Conservation (phyloP, 2,329 filamentous ascomycete species). For the Chrysosporium keratinophilum region DNA sequence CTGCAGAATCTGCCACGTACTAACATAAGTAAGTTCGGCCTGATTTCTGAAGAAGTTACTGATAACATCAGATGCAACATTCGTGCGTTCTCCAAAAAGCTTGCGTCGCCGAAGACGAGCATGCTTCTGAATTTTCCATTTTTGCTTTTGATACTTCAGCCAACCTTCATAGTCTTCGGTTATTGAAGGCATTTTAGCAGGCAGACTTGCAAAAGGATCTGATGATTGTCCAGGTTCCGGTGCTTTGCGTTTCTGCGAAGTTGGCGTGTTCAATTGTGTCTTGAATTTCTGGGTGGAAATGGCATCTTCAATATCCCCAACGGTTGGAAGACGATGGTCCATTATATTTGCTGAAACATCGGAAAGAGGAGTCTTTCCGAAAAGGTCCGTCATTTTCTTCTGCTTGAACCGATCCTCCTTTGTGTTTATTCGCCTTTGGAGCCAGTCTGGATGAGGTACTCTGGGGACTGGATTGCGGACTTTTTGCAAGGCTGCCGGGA, state of each 20-base stretch:
- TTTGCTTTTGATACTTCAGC: slow-evolving; percentile 89
- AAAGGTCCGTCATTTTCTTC: slow-evolving; percentile 94
- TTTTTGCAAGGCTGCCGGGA: slow-evolving; percentile 91
- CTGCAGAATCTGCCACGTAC: slow-evolving; percentile 90
- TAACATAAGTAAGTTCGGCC: slow-evolving; percentile 78
- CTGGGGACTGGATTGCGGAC: slow-evolving; percentile 87
- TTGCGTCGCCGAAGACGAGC: slow-evolving; percentile 76
- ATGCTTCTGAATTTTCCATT: slow-evolving; percentile 96
- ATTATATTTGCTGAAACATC: slow-evolving; percentile 56
- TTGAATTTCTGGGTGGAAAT: slow-evolving; percentile 55
- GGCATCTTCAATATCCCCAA: slow-evolving; percentile 64
- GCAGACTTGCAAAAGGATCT: slow-evolving; percentile 74
- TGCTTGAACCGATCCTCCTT: slow-evolving; percentile 98
- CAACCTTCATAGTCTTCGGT: slow-evolving; percentile 81
- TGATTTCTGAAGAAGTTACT: slow-evolving; percentile 79
- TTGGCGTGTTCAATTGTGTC: slow-evolving; percentile 46
- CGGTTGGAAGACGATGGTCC: slow-evolving; percentile 45
- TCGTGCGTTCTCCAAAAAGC: slow-evolving; percentile 76
- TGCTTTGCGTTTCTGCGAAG: slow-evolving; percentile 60
- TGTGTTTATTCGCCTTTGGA: slow-evolving; percentile 82
- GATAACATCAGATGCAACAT: slow-evolving; percentile 49
- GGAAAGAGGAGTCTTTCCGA: slow-evolving; percentile 55
- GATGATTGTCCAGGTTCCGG: slow-evolving; percentile 53
- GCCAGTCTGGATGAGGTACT: slow-evolving; percentile 91
- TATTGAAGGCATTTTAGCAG: slow-evolving; percentile 71